Conservation (phyloP, 2,329 filamentous ascomycete genomes). For the Pseudocercospora macadamiae region DNA sequence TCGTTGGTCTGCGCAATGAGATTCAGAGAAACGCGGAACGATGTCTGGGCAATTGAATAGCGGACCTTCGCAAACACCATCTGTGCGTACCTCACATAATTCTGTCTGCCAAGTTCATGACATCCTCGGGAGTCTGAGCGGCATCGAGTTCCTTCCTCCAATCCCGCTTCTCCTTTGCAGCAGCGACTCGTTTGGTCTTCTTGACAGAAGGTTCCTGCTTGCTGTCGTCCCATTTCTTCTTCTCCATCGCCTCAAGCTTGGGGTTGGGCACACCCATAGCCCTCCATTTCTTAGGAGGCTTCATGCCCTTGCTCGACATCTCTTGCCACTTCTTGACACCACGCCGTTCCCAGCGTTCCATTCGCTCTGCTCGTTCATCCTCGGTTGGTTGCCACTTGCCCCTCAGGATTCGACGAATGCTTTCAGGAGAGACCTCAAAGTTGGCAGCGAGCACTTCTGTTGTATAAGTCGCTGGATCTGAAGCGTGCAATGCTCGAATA, state of each 20-base stretch:
- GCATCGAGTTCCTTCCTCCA: background rate
- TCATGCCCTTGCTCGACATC: conserved; percentile 55
- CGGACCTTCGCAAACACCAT: background rate
- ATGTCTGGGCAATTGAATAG: background rate
- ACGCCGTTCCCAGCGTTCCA: conserved; percentile 51
- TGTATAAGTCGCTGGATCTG: conserved; percentile 76
- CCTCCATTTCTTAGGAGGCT: conserved; percentile 59
- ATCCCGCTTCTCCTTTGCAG: background rate
- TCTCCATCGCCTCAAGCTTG: conserved; percentile 14
- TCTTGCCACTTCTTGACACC: conserved; percentile 54
- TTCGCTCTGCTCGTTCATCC: conserved; percentile 48
- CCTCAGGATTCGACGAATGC: conserved; percentile 82
- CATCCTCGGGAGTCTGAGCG: background rate
- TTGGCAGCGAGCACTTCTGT: conserved; percentile 72
- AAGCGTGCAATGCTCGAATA: conserved; percentile 78
- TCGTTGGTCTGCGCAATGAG: too few species aligned
- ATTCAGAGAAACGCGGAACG: background rate
- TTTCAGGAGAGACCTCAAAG: conserved; percentile 86
- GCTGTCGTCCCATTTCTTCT: conserved; percentile 14
- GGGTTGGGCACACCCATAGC: conserved; percentile 45
- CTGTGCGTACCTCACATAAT: conserved; percentile 2
- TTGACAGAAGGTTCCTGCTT: background rate
- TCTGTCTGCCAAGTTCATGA: conserved; percentile 2
- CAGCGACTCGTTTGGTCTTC: background rate
- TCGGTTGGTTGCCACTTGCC: conserved; percentile 70